phyloP scores from a whole-genome alignment of 192 early-diverging fungal species.

The Umbelopsis sp. region DNA sequence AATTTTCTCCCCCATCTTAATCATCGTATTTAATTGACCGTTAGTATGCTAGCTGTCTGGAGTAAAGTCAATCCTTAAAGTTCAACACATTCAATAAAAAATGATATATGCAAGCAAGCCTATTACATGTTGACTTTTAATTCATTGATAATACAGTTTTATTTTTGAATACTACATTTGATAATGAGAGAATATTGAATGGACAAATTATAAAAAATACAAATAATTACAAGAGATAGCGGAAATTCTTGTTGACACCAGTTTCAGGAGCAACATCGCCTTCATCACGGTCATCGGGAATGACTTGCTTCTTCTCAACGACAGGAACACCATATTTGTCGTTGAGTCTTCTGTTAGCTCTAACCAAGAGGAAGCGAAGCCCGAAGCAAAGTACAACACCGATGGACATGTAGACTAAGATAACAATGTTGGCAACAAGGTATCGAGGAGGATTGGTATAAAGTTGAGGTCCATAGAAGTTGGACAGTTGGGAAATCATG shows the following conservation, averaged over 20 bases:
- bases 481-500: constrained; percentile 29
- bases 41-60: too few species aligned
- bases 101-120: too few species aligned
- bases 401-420: constrained; percentile 25
- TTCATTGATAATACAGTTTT: neutral
- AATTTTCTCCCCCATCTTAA: too few species aligned
- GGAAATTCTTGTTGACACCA: constrained; percentile 27
- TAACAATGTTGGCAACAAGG: constrained; percentile 30
- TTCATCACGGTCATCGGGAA: constrained; percentile 20
- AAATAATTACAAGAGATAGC: constrained; percentile 25
- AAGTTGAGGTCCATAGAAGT: constrained; percentile 30
- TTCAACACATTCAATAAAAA: too few species aligned
- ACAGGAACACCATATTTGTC: constrained; percentile 24
- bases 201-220: neutral
- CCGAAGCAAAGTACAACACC: constrained; percentile 29
- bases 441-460: constrained; percentile 26
- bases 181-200: neutral
- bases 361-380: constrained; percentile 9
- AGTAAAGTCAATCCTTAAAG: too few species aligned
- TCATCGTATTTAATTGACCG: too few species aligned
- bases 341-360: constrained; percentile 21
- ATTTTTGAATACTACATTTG: neutral
- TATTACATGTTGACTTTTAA: too few species aligned
- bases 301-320: constrained; percentile 18
- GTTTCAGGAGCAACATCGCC: constrained; percentile 30